Evolutionary conservation across 2,329 filamentous ascomycete species (phyloP), one percentile per base, ranked within the genome.

Genomic region (Talaromyces albobiverticillius): DNA sequence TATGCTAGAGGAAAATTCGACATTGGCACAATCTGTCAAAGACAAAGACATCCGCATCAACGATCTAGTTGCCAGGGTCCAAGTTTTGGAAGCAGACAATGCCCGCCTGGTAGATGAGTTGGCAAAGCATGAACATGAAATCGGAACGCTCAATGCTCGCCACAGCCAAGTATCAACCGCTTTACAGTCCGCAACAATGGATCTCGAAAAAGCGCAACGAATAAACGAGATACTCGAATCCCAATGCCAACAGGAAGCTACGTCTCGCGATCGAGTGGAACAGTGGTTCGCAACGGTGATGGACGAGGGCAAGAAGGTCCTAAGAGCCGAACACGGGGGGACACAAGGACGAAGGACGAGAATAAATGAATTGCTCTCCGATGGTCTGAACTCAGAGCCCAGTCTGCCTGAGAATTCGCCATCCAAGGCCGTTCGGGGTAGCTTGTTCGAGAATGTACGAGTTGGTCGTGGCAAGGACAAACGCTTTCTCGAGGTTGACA

Each of bases 361-460:
- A 45, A 71, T 69, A 68, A 64, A 73, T 13, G 7, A 41, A 10
- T 29, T 29, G 26, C 26, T 29, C 51, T 70, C 70, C 10, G 68
- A 72, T 23, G 68, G 70, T 41, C 60, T 70, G 46, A 68, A 69
- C 51, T 67, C 63, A 14, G 64, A 68, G 42, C 54, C 58, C 16
- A 61, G 55, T 13, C 57, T 62, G 46, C 59, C 61, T 49, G 69
- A 64, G 25, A 73, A 67, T 48, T 71, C 71, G 23, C 72, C 76
- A 3, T 70, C 77, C 32, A 77, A 76, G 1, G 75, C 75, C 2
- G 66, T 71, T 26, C 9, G 34, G 18, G 38, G 10, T 16, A 72
- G 68, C 52, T 66, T 67, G 54, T 77, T 74, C 58, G 69, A 70
- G 22, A 71, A 77, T 59, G 66, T 73, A n/a, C 70, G 73, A 55